Base-by-base conservation (phyloP, 495 filamentous ascomycete species). In the Neurospora discreta region DNA sequence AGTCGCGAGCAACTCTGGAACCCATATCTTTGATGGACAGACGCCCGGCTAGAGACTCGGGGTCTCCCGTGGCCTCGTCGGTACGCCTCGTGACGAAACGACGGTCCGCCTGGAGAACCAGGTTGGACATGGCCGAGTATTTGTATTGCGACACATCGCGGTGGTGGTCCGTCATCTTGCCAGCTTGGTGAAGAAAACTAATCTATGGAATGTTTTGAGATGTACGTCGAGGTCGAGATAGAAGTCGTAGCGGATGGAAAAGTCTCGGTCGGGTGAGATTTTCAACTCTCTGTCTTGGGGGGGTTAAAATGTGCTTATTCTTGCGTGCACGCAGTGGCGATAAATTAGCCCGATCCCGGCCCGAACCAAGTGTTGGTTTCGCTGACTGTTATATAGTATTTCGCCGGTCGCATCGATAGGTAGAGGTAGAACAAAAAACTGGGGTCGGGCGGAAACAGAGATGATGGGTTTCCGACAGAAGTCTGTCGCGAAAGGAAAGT, bases 71-170 rank as follows among this genome's bases (percentile, higher is more conserved):
- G 72, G 92, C 90, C 82, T 99, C 95, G 83, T 99, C 95, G 75
- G 90, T 92, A 74, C 92, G 89, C 76, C 94, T 90, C 71, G 93
- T 94, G 76, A 95, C 90, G 80, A 99, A 98, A 79, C 96, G 91
- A 82, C 93, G 90, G 85, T 99, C 95, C 84, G 93, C 94, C 90
- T 98, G 95, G 88, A 98, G 93, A 80, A 99, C 95, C 93, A 99
- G 90, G 89, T 99, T 99, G 85, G 95, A 98, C 95, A 99, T 99
- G 81, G 93, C 94, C 90, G 93, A 92, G 87, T 99, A 99, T 83
- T 99, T 99, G 87, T 97, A 99, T 84, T 98, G 94, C 77, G 92
- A 95, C 70, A 97, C 90, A 89, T 95, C 91, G 81, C 85, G 84
- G 85, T 94, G 87, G 76, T 90, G 90, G 86, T 97, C 93, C 81